Base-by-base conservation (phyloP, 352 stramenopile species). In the Salisapilia sapeloensis region DNA sequence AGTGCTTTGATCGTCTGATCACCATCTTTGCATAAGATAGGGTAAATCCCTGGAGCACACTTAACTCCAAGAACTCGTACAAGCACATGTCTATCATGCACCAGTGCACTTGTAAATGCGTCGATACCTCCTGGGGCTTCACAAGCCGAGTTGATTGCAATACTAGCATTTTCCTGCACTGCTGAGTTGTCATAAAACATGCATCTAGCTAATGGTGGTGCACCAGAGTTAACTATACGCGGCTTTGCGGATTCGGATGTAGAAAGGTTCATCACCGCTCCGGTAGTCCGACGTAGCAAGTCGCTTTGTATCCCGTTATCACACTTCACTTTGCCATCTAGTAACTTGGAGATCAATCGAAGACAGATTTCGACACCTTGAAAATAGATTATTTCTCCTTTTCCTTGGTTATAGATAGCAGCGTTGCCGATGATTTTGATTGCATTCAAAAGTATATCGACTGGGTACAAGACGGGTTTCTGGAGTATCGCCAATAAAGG, bases 191-290 rank as follows among this genome's bases (percentile, higher is more conserved):
- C 34, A 37, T 82, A 60, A 16, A 55, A 56, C 16, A 86, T 39
- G 35, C 70, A 86, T 23, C 48, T 49, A 6, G 54, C 50, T 4
- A 86, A 46, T 23, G 63, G 61, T 35, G 79, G 59, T 29, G 81
- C 60, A n/a, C 62, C 70, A 23, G 69, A 71, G 38, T 79, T 62
- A 38, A 86, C 48, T 24, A 86, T 48, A 5, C 54, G 56, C 14
- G 64, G 48, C 37, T 83, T 86, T 30, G 70, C 70, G 13, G 64
- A 54, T 34, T 86, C 66, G 4, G 50, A 55, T 0, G 64, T 80
- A 2, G 66, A 75, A 4, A 86, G 43, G n/a, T 49, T 48, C 71
- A 86, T 81, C 33, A 83, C 43, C 2, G 66, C 57, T 10, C 56
- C 41, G 9, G 71, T 46, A 5, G 81, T 33, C 11, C 58, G 61